Percentiles rank a stretch among this genome's conserved stretches.
Evolutionary conservation across 1,284 basidiomycete genomes (phyloP).

Genomic region (Phellopilus nigrolimitatus): DNA sequence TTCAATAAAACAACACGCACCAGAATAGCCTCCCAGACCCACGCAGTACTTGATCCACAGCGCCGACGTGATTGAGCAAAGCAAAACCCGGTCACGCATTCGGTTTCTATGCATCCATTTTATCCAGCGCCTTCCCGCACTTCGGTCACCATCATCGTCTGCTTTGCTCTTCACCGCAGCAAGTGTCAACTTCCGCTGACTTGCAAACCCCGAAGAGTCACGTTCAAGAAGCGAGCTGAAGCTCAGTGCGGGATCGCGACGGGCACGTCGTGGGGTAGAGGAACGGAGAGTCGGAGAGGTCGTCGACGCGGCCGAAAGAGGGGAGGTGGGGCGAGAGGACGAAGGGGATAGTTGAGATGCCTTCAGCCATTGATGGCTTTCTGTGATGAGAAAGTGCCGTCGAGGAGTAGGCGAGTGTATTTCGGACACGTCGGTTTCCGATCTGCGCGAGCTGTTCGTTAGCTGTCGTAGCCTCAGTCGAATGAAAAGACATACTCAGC

Average conservation of each 20-base stretch:
- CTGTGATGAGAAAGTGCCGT: constrained; percentile 28
- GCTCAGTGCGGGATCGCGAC: constrained; percentile 27
- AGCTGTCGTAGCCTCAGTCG: not conserved
- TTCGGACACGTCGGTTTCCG: constrained; percentile 28
- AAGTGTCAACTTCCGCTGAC: not conserved
- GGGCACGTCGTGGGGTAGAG: constrained; percentile 3
- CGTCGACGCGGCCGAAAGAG: constrained; percentile 26
- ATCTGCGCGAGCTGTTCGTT: constrained; percentile 7
- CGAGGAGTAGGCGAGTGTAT: constrained; percentile 32
- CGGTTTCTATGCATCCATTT: constrained; percentile 71
- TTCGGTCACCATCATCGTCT: constrained; percentile 33
- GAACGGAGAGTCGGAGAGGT: constrained; percentile 16
- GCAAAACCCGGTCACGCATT: constrained; percentile 55
- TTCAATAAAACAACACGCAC: constrained; percentile 39
- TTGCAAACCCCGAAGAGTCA: constrained; percentile 25
- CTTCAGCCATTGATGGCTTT: constrained; percentile 39
- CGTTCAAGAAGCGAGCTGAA: constrained; percentile 35
- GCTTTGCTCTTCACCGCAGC: constrained; percentile 18
- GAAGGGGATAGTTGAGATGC: constrained; percentile 42
- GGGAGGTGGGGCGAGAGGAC: constrained; percentile 42
- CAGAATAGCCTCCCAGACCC: constrained; percentile 78
- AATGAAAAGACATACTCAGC: constrained; percentile 23
- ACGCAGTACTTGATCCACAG: constrained; percentile 62
- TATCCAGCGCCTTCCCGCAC: constrained; percentile 53
- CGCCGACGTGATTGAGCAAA: constrained; percentile 45